Conservation (phyloP, 805 yeast genomes). For the Maudiozyma pseudohumilis region DNA sequence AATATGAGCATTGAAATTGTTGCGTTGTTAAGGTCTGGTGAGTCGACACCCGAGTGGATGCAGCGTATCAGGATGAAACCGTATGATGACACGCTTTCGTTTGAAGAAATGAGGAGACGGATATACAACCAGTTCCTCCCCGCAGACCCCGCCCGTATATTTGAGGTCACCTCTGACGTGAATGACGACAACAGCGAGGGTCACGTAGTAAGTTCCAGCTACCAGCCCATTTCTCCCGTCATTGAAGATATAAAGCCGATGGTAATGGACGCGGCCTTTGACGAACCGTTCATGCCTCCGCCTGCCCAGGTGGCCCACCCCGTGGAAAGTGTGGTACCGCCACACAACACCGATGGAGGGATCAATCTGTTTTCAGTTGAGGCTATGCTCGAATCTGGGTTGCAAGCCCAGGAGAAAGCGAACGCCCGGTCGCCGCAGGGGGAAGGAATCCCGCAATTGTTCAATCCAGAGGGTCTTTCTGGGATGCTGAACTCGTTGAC, state of each 20-base stretch:
- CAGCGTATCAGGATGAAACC: slow-evolving; percentile 42
- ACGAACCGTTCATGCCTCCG: too few relatives aligned
- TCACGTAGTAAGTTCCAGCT: too few relatives aligned
- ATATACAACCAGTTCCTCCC: slow-evolving; percentile 37
- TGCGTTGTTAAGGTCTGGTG: slow-evolving; percentile 51
- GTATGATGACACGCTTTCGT: slow-evolving; percentile 27
- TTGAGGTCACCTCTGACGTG: slow-evolving; percentile 27
- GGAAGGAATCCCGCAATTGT: too few relatives aligned
- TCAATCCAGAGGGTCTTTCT: background rate
- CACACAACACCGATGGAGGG: too few relatives aligned
- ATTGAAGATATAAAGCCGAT: too few relatives aligned
- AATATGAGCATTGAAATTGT: slow-evolving; percentile 91
- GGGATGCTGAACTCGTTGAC: slow-evolving; percentile 42
- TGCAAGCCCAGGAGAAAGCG: slow-evolving; percentile 21
- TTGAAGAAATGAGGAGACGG: slow-evolving; percentile 42
- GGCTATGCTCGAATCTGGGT: slow-evolving; percentile 14
- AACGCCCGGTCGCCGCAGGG: too few relatives aligned
- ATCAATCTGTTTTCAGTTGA: slow-evolving; percentile 11
- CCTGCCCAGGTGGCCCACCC: too few relatives aligned
- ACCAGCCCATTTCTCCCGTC: too few relatives aligned
- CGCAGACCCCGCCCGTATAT: slow-evolving; percentile 32
- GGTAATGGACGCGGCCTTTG: too few relatives aligned
- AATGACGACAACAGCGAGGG: background rate
- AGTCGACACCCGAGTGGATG: slow-evolving; percentile 53
- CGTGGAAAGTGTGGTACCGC: too few relatives aligned